Conservation (phyloP, 2,329 filamentous ascomycete genomes). For the Canariomyces notabilis region DNA sequence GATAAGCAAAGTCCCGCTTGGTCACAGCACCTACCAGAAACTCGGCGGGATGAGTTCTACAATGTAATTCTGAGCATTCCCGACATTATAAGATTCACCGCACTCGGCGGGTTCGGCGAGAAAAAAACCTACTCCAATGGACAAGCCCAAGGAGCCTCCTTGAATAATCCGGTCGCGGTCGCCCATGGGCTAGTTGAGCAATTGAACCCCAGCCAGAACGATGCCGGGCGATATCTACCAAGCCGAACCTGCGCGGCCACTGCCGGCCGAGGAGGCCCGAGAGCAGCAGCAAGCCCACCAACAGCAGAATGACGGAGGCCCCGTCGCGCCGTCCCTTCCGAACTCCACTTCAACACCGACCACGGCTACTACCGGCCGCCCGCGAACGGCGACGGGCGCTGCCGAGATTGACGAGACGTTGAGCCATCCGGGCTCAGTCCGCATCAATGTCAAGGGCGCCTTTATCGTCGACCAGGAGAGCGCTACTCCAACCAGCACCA, state of each 20-base stretch:
- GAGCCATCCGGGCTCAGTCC: conserved; percentile 64
- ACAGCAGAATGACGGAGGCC: conserved; percentile 6
- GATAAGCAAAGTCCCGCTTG: neutral
- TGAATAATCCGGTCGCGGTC: conserved; percentile 13
- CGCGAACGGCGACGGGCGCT: conserved; percentile 38
- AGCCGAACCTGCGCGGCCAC: conserved; percentile 20
- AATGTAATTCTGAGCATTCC: conserved; percentile 30
- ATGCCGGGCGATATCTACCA: conserved; percentile 25
- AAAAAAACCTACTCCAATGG: conserved; percentile 13
- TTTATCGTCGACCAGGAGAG: conserved; percentile 88
- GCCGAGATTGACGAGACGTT: conserved; percentile 58
- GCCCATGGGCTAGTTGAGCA: conserved; percentile 3
- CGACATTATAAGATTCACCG: conserved; percentile 19
- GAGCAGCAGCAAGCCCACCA: conserved; percentile 3
- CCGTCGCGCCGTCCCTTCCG: too few species aligned
- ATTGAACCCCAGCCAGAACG: conserved; percentile 6
- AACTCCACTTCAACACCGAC: neutral
- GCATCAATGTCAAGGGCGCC: conserved; percentile 94
- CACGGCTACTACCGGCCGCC: conserved; percentile 22
- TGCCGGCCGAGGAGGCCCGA: conserved; percentile 3
- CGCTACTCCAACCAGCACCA: conserved; percentile 42
- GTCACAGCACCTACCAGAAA: conserved; percentile 9
- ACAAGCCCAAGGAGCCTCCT: conserved; percentile 21
- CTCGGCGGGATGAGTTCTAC: conserved; percentile 28
- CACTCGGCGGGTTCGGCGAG: conserved; percentile 10